Conservation (phyloP, 306 rosid genomes). For the Dryas drummondii region DNA sequence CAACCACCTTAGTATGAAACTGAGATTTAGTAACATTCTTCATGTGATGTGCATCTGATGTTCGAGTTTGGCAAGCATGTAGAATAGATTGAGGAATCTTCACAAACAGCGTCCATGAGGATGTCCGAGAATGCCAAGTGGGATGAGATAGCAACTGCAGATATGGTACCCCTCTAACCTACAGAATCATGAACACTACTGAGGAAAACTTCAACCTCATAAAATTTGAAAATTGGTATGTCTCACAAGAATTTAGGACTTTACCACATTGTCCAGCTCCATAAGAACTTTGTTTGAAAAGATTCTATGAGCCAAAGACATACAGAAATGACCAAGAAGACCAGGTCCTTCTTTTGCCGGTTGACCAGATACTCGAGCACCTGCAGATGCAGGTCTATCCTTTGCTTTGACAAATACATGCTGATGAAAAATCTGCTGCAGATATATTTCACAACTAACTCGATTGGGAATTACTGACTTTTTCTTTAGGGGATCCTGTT, state of each 20-base stretch:
- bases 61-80: constrained; percentile 42
- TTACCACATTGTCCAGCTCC: constrained; percentile 87
- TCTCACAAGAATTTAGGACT: constrained; percentile 6
- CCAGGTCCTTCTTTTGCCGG: constrained; percentile 63
- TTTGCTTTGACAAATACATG: constrained; percentile 65
- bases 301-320: constrained; percentile 80
- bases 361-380: constrained; percentile 42
- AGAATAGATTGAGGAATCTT: constrained; percentile 72
- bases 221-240: constrained; percentile 15
- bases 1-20: constrained; percentile 78
- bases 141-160: constrained; percentile 73
- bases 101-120: constrained; percentile 83
- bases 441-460: constrained; percentile 71
- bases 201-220: constrained; percentile 25
- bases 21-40: constrained; percentile 50
- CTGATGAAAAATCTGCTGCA: constrained; percentile 81
- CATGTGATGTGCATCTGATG: constrained; percentile 35
- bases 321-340: constrained; percentile 84
- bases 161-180: constrained; percentile 80
- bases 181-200: constrained; percentile 23
- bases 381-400: constrained; percentile 46
- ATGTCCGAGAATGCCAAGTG: constrained; percentile 85
- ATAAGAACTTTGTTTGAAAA: constrained; percentile 78
- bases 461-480: constrained; percentile 50
- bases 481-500: constrained; percentile 40